Percentiles rank a stretch among this genome's conserved stretches.
Conservation (phyloP, 1,284 basidiomycete genomes). For the Ganoderma leucocontextum region DNA sequence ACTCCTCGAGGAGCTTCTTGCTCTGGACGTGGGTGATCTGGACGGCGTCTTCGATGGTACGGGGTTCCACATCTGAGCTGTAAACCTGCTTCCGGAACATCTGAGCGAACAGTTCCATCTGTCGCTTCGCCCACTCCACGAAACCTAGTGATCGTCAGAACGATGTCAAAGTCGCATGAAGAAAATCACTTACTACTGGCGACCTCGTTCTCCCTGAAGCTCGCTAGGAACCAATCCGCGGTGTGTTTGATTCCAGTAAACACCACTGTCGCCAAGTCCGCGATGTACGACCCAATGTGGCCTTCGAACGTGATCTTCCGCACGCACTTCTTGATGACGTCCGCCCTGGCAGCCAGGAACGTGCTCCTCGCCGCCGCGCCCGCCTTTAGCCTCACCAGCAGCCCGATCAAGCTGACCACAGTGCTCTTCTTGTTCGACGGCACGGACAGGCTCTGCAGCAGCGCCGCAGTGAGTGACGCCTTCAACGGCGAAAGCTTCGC, state of each 20-base stretch:
- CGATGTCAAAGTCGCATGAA: background rate
- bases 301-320: slow-evolving; percentile 93
- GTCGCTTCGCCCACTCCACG: slow-evolving; percentile 92
- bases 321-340: slow-evolving; percentile 79
- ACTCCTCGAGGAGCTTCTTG: slow-evolving; percentile 89
- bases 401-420: slow-evolving; percentile 76
- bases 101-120: slow-evolving; percentile 86
- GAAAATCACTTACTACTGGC: slow-evolving; percentile 76
- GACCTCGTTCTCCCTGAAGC: slow-evolving; percentile 94
- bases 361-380: slow-evolving; percentile 83
- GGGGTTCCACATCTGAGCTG: slow-evolving; percentile 74
- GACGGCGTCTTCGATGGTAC: slow-evolving; percentile 78
- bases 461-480: slow-evolving; percentile 74
- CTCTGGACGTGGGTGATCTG: slow-evolving; percentile 81
- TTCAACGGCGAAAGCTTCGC: slow-evolving; percentile 75
- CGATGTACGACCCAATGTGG: slow-evolving; percentile 83
- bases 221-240: slow-evolving; percentile 96
- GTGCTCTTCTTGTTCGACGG: slow-evolving; percentile 82
- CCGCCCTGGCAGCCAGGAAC: slow-evolving; percentile 83
- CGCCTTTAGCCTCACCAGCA: slow-evolving; percentile 80
- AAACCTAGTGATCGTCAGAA: slow-evolving; percentile 66
- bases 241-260: slow-evolving; percentile 95
- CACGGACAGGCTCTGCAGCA: slow-evolving; percentile 79
- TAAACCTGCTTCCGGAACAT: slow-evolving; percentile 95
- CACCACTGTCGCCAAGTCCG: slow-evolving; percentile 83